Evolutionary conservation across 2,329 filamentous ascomycete genomes (phyloP).

Genomic region (Trichoderma sp.): DNA sequence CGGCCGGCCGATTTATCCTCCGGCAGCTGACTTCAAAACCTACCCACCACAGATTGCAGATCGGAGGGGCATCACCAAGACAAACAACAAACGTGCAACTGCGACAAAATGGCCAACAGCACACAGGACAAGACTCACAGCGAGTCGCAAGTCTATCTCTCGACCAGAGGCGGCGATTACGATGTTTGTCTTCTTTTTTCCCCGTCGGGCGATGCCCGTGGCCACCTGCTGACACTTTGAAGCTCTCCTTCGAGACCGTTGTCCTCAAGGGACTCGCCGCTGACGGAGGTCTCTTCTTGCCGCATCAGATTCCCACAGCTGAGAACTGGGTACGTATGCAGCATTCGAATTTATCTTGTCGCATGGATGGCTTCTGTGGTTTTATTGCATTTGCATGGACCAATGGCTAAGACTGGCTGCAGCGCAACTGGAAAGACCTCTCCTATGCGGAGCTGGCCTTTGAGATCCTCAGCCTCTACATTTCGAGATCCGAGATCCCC

Average conservation of each 20-base stretch:
- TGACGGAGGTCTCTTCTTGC: conserved; percentile 87
- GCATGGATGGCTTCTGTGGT: not conserved
- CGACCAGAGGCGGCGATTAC: conserved; percentile 29
- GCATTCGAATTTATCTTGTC: not conserved
- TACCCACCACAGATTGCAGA: conserved; percentile 6
- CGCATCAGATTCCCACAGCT: conserved; percentile 67
- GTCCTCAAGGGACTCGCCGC: conserved; percentile 84
- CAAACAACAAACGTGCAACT: not conserved
- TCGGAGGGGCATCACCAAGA: conserved; percentile 10
- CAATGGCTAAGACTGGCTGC: conserved; percentile 11
- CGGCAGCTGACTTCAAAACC: conserved; percentile 6
- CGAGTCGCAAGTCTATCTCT: conserved; percentile 29
- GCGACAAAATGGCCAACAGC: conserved; percentile 25
- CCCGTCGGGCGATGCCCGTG: not conserved
- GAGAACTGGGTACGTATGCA: conserved; percentile 21
- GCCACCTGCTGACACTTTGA: not conserved
- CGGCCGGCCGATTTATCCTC: conserved; percentile 13
- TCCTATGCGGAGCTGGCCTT: conserved; percentile 80
- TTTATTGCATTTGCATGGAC: not conserved
- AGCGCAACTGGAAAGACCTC: conserved; percentile 66
- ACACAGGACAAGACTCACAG: conserved; percentile 24
- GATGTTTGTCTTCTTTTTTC: conserved; percentile 22
- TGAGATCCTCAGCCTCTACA: conserved; percentile 83
- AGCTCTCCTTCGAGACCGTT: conserved; percentile 88
- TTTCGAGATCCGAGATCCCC: conserved; percentile 80